Evolutionary conservation across 768 basidiomycete genomes (phyloP).

Genomic region (Pleurotus sapidus): DNA sequence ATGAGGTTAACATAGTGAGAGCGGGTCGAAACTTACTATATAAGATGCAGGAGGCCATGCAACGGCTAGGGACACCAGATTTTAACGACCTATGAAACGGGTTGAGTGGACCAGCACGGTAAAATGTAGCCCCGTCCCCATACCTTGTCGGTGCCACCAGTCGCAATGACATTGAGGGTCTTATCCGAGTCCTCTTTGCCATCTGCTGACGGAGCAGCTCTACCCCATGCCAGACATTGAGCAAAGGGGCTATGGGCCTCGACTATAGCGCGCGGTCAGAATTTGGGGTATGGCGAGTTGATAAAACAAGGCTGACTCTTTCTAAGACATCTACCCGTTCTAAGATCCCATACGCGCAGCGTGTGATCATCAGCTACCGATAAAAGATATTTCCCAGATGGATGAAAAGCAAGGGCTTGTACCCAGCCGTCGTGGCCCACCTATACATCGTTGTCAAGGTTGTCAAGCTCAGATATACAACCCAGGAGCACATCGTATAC

Average conservation of each 20-base stretch:
- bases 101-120: background rate
- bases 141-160: constrained; percentile 66
- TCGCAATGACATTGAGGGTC: constrained; percentile 66
- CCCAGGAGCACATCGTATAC: constrained; percentile 17
- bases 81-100: background rate
- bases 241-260: constrained; percentile 89
- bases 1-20: background rate
- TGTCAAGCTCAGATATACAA: constrained; percentile 2
- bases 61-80: constrained; percentile 3
- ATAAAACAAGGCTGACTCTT: background rate
- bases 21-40: too few species aligned
- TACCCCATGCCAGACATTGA: constrained; percentile 78
- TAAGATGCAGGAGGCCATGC: too few species aligned
- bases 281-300: background rate
- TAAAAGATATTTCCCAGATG: constrained; percentile 84
- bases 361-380: constrained; percentile 93
- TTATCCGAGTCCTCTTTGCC: constrained; percentile 46
- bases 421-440: constrained; percentile 91
- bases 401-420: constrained; percentile 85
- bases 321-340: constrained; percentile 80
- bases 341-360: constrained; percentile 86
- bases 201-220: constrained; percentile 44
- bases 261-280: constrained; percentile 39
- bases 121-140: constrained; percentile 16
- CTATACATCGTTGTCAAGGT: constrained; percentile 23